Base-by-base conservation (phyloP, 2,329 filamentous ascomycete species). In the Aspergillus sp. region DNA sequence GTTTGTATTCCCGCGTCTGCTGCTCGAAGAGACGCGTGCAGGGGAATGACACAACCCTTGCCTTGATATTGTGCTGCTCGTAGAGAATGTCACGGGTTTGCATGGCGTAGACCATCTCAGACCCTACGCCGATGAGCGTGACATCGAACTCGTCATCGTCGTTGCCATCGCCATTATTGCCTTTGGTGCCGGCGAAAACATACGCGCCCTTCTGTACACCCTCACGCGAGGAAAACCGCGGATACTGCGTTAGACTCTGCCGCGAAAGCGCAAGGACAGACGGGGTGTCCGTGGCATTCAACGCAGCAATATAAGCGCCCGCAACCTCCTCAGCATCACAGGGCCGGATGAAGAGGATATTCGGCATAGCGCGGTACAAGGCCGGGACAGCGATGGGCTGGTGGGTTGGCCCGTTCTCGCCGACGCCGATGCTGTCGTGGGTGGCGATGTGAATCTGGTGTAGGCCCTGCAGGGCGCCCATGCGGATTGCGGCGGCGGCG, bases 71-170 rank as follows among this genome's bases (percentile, higher is more conserved):
- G 39, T 30, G 27, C 27, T 60, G 40, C 17, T 54, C 44, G 33
- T 70, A 73, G 5, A 79, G 69, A 13, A 71, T 66, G 17, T 75
- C 70, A 5, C 73, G 73, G 1, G 76, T 70, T 30, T 75, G 69
- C n/a, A 82, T 64, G 0, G 79, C 79, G 59, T 78, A 76, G 53
- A 61, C 67, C 58, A 83, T 71, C 59, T 82, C 80, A 2, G 79
- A 77, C 22, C 80, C 80, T 9, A 79, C 77, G 8, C 78, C 77
- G 52, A 82, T 75, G 48, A 83, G 68, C 2, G 79, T 82, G 3
- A 78, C 68, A 46, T 74, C 70, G 7, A 75, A 71, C 46, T 73
- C 60, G n/a, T 54, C 64, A 13, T 66, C 56, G 39, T 75, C 63
- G 9, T 30, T 30, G 8, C 9, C 4, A 3, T 9, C 9, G 27